Evolutionary conservation across 2,329 filamentous ascomycete species (phyloP).

Genomic region (Dothistroma septosporum): DNA sequence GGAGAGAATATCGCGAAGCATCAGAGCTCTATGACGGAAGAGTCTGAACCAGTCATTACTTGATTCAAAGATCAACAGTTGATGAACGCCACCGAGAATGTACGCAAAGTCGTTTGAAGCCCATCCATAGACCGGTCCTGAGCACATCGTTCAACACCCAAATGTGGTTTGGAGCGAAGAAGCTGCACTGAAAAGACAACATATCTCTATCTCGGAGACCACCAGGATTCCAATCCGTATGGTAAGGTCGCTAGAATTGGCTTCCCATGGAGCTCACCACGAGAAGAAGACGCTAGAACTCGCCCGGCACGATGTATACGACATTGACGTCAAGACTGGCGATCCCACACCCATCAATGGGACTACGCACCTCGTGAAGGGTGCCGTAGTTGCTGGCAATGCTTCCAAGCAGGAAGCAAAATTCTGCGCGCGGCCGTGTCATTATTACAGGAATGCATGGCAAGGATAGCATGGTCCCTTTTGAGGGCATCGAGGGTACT

Average conservation of each 20-base stretch:
- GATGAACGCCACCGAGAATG: background rate
- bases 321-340: conserved; percentile 52
- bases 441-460: conserved; percentile 53
- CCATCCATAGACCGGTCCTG: conserved; percentile 52
- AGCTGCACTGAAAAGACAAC: conserved; percentile 53
- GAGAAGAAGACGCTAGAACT: conserved; percentile 48
- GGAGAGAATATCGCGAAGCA: background rate
- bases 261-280: conserved; percentile 52
- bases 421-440: conserved; percentile 46
- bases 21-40: background rate
- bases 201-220: conserved; percentile 62
- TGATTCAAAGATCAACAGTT: background rate
- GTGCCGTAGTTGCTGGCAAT: conserved; percentile 45
- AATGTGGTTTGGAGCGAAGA: conserved; percentile 58
- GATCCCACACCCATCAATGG: conserved; percentile 47
- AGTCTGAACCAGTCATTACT: background rate
- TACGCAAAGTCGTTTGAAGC: conserved; percentile 50
- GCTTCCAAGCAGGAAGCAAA: conserved; percentile 55
- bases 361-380: conserved; percentile 45
- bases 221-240: conserved; percentile 57
- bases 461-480: conserved; percentile 53
- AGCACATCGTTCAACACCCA: conserved; percentile 58
- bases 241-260: conserved; percentile 58
- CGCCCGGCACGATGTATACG: conserved; percentile 55
- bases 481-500: conserved; percentile 47